Percentiles rank a stretch among this genome's conserved stretches.
phyloP scores from a whole-genome alignment of 768 basidiomycete species.

The Rhodotorula toruloides region DNA sequence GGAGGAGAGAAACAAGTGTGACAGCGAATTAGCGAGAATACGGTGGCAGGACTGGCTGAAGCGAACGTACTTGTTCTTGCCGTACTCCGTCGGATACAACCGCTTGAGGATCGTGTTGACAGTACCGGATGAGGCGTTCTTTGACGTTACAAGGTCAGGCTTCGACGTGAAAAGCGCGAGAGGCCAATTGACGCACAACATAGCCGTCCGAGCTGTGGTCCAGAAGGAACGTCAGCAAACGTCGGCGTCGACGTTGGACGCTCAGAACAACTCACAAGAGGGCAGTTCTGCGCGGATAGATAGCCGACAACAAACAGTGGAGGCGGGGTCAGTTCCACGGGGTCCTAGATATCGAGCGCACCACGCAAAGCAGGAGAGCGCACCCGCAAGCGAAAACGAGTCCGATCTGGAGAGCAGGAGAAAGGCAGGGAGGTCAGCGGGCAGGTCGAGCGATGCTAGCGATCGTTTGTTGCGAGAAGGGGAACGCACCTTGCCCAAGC shows the following conservation, averaged over 20 bases:
- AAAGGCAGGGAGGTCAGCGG: neutral
- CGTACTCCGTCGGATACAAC: constrained; percentile 58
- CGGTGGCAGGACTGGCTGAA: too few species aligned
- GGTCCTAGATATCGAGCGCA: neutral
- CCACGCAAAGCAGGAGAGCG: neutral
- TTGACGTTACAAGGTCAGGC: neutral
- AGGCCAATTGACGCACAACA: neutral
- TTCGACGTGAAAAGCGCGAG: too few species aligned
- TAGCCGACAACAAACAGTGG: neutral
- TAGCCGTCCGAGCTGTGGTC: neutral
- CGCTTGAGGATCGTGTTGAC: constrained; percentile 54
- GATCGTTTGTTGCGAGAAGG: too few species aligned
- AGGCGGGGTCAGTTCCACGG: neutral
- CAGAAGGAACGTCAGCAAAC: neutral
- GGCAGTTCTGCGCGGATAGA: neutral
- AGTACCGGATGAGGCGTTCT: constrained; percentile 11
- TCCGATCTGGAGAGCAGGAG: neutral
- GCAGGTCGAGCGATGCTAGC: neutral
- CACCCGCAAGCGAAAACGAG: constrained; percentile 29
- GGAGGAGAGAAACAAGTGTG: constrained; percentile 40
- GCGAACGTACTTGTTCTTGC: constrained; percentile 35
- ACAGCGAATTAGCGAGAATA: neutral
- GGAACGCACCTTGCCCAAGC: constrained; percentile 1
- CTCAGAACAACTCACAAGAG: neutral
- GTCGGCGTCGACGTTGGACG: neutral